phyloP scores from a whole-genome alignment of 352 stramenopile genomes.

The Phytophthora sansomeana region DNA sequence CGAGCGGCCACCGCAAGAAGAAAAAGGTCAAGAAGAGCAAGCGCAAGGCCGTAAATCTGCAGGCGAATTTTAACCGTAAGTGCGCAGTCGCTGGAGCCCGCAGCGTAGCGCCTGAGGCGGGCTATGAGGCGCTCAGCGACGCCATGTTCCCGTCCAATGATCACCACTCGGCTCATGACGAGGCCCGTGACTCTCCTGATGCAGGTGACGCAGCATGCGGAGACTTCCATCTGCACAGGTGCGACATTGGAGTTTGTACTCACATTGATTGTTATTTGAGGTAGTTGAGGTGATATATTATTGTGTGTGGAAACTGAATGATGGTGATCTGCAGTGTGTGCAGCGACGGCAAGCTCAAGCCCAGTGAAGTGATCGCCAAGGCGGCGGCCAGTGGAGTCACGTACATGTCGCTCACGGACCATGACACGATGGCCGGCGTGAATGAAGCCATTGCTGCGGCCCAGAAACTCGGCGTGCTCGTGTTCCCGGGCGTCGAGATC shows the following conservation, averaged over 20 bases:
- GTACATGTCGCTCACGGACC: slow-evolving; percentile 88
- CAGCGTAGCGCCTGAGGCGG: neutral
- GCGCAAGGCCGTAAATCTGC: slow-evolving; percentile 85
- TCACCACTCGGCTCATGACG: slow-evolving; percentile 37
- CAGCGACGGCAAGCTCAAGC: slow-evolving; percentile 84
- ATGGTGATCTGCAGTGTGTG: slow-evolving; percentile 56
- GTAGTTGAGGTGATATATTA: neutral
- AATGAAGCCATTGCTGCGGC: slow-evolving; percentile 74
- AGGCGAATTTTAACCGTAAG: slow-evolving; percentile 89
- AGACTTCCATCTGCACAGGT: slow-evolving; percentile 91
- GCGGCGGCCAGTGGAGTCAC: slow-evolving; percentile 79
- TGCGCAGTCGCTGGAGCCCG: slow-evolving; percentile 39
- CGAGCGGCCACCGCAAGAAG: slow-evolving; percentile 61
- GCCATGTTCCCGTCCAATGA: slow-evolving; percentile 88
- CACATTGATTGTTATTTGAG: slow-evolving; percentile 8
- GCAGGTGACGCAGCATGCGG: slow-evolving; percentile 65
- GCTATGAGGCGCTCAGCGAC: slow-evolving; percentile 52
- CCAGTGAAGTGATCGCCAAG: slow-evolving; percentile 77
- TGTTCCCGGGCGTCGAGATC: slow-evolving; percentile 87
- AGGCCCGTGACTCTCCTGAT: slow-evolving; percentile 43
- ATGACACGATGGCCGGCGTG: slow-evolving; percentile 89
- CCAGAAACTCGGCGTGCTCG: slow-evolving; percentile 70
- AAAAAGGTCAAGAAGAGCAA: slow-evolving; percentile 83
- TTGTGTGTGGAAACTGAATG: neutral
- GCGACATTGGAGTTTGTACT: slow-evolving; percentile 8